phyloP scores from a whole-genome alignment of 371 early-diverging fungal genomes.

The Chytridiales sp. region DNA sequence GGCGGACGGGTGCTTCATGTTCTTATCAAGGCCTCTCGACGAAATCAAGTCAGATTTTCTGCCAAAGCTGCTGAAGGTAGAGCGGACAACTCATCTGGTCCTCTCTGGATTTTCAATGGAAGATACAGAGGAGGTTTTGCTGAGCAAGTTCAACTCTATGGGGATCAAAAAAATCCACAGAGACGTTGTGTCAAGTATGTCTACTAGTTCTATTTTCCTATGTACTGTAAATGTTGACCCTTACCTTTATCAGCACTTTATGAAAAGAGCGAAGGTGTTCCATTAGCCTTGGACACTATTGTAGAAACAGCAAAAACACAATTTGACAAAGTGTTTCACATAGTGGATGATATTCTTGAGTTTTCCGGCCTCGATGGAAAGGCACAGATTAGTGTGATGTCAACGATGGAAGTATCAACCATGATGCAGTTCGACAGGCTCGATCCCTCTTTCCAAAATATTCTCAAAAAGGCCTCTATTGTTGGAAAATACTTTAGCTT shows the following conservation, averaged over 20 bases:
- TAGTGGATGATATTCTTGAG: background rate
- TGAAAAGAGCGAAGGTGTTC: conserved; percentile 3
- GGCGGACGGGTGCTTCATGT: no score
- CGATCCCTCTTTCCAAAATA: conserved; percentile 1
- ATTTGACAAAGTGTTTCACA: no score
- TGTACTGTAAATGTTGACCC: no score
- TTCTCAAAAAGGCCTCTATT: background rate
- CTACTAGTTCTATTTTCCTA: no score
- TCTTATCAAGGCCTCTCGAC: conserved; percentile 12
- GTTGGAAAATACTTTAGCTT: conserved; percentile 10
- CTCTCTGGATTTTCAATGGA: background rate
- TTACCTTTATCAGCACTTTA: no score
- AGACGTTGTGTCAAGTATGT: background rate
- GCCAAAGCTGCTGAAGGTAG: background rate
- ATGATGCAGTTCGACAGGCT: no score
- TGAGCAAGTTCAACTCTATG: background rate
- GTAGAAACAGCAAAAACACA: background rate
- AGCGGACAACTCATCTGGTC: background rate
- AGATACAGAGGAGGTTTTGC: conserved; percentile 6
- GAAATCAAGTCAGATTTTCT: conserved; percentile 3
- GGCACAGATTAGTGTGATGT: no score
- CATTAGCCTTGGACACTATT: conserved; percentile 9
- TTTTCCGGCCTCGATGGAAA: no score
- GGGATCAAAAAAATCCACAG: background rate
- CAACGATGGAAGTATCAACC: no score